Conservation (phyloP, 2,329 filamentous ascomycete species). For the Aureobasidium sp. region DNA sequence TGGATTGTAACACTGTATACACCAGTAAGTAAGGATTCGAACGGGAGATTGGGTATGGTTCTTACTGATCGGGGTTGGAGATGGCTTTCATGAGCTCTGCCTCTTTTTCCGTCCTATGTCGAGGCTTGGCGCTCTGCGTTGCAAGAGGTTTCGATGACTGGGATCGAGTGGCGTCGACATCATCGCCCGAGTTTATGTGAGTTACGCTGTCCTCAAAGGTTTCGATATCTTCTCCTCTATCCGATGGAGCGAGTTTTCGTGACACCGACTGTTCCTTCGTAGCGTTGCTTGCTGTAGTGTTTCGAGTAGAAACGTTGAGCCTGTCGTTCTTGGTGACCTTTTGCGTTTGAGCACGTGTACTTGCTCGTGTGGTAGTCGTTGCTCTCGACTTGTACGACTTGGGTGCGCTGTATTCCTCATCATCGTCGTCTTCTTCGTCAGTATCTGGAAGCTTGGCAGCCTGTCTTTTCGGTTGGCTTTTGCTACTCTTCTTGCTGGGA, state of each 20-base stretch:
- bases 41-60: no score
- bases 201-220: not conserved
- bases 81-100: not conserved
- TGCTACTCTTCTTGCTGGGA: not conserved
- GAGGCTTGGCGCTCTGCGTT: not conserved
- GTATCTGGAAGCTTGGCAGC: not conserved
- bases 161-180: not conserved
- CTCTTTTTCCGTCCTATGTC: not conserved
- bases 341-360: not conserved
- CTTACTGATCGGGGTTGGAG: not conserved
- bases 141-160: not conserved
- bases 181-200: not conserved
- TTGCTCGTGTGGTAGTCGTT: not conserved
- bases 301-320: not conserved
- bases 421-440: not conserved
- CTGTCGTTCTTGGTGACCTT: not conserved
- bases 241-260: not conserved
- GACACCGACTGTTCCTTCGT: not conserved
- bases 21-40: not conserved
- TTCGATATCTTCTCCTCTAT: not conserved
- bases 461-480: not conserved
- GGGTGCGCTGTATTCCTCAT: slow-evolving; percentile 3
- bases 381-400: not conserved
- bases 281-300: not conserved
- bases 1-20: not conserved